A percentile compares a stretch with the other conserved stretches of the same genome.
Conservation (phyloP, 2,329 filamentous ascomycete species). For the Escovopsis sp. region DNA sequence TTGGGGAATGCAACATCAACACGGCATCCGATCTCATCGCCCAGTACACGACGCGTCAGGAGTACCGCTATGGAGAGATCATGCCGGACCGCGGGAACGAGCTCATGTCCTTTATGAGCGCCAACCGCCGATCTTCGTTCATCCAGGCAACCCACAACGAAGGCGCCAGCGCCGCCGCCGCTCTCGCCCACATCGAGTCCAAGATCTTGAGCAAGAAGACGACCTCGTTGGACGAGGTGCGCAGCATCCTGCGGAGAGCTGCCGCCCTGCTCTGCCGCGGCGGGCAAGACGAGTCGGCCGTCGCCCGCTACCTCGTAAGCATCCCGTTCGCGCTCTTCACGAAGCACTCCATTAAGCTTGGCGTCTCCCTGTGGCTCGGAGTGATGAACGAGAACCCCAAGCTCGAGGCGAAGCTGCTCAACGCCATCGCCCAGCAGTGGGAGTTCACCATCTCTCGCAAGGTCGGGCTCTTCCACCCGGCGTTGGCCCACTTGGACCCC, state of each 20-base stretch:
- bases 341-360: slow-evolving; percentile 88
- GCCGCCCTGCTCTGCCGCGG: slow-evolving; percentile 74
- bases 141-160: slow-evolving; percentile 36
- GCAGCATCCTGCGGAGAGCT: slow-evolving; percentile 69
- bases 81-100: slow-evolving; percentile 53
- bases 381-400: slow-evolving; percentile 91
- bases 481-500: slow-evolving; percentile 63
- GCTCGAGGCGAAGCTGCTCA: slow-evolving; percentile 72
- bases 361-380: slow-evolving; percentile 89
- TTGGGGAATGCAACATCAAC: slow-evolving; percentile 64
- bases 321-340: slow-evolving; percentile 90
- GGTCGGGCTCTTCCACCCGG: slow-evolving; percentile 65
- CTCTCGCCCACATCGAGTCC: slow-evolving; percentile 58
- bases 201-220: slow-evolving; percentile 53
- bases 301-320: slow-evolving; percentile 75
- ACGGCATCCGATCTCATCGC: slow-evolving; percentile 92
- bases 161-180: slow-evolving; percentile 42
- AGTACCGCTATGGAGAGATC: slow-evolving; percentile 77
- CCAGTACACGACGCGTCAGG: slow-evolving; percentile 91
- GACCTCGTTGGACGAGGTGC: slow-evolving; percentile 58
- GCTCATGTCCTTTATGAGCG: slow-evolving; percentile 44
- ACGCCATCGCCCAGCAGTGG: slow-evolving; percentile 82
- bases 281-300: slow-evolving; percentile 57
- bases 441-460: slow-evolving; percentile 65
- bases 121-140: slow-evolving; percentile 37